phyloP scores from a whole-genome alignment of 306 rosid genomes.

The Rosa persica region DNA sequence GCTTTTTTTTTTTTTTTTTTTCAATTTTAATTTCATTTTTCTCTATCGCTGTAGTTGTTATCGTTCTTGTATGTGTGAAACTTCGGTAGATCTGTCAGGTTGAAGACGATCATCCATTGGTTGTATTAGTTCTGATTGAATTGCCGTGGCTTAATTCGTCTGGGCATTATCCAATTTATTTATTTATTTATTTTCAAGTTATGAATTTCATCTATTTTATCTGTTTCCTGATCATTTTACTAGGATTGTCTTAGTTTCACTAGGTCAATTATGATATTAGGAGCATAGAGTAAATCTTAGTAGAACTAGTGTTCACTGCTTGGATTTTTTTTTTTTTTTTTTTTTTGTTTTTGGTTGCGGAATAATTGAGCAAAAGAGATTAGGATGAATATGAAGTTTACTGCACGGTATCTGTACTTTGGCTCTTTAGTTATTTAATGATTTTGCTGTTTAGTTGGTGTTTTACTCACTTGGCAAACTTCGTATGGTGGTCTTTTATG shows the following conservation, averaged over 20 bases:
- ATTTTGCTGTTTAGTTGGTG: background rate
- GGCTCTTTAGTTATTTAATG: background rate
- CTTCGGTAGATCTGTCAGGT: constrained; percentile 13
- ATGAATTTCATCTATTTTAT: background rate
- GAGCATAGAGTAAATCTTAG: background rate
- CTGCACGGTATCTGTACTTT: background rate
- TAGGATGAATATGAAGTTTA: background rate
- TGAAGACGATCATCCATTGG: background rate
- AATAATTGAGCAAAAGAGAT: background rate
- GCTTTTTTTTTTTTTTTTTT: background rate
- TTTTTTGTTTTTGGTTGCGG: background rate
- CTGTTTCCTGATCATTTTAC: background rate
- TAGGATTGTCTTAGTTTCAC: background rate
- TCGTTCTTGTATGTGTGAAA: background rate
- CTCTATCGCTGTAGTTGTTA: background rate
- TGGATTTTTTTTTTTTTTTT: background rate
- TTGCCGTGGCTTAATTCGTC: background rate
- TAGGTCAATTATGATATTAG: background rate
- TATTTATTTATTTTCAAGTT: too few species aligned
- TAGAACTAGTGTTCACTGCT: background rate
- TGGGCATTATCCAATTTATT: background rate
- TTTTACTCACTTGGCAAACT: background rate
- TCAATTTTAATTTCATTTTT: background rate
- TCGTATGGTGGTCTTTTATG: background rate
- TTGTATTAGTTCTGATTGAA: constrained; percentile 9